These are phyloP conservation scores for Nakataea oryzae DNA, from an alignment of 2,329 filamentous ascomycete species.

Conservation along the genomic window DNA sequence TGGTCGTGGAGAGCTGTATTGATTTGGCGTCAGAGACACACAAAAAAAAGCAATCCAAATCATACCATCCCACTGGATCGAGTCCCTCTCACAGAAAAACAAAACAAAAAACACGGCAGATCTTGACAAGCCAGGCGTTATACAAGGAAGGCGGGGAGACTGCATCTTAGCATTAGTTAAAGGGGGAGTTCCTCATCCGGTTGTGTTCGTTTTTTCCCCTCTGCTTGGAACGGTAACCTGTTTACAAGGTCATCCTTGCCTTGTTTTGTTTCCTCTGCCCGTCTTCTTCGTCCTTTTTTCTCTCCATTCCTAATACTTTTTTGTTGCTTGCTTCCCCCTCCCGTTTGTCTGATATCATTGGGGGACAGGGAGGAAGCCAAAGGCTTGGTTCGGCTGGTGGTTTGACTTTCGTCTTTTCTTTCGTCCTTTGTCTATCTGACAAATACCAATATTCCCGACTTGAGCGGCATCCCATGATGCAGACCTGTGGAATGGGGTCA, in stretches of 20 bases:
- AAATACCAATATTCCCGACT: not conserved
- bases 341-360: not conserved
- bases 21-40: not conserved
- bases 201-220: not conserved
- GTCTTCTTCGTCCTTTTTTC: too few species aligned
- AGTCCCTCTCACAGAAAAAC: not conserved
- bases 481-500: not conserved
- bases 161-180: not conserved
- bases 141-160: not conserved
- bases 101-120: not conserved
- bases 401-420: not conserved
- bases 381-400: not conserved
- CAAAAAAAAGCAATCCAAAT: not conserved
- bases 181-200: not conserved
- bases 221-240: too few species aligned
- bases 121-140: not conserved
- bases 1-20: not conserved
- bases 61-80: not conserved
- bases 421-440: not conserved
- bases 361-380: not conserved
- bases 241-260: not conserved
- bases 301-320: not conserved
- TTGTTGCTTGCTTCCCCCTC: not conserved
- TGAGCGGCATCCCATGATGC: not conserved
- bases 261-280: not conserved